Base-by-base conservation (phyloP, 140 eudicot species). In the Bidens hawaiensis region DNA sequence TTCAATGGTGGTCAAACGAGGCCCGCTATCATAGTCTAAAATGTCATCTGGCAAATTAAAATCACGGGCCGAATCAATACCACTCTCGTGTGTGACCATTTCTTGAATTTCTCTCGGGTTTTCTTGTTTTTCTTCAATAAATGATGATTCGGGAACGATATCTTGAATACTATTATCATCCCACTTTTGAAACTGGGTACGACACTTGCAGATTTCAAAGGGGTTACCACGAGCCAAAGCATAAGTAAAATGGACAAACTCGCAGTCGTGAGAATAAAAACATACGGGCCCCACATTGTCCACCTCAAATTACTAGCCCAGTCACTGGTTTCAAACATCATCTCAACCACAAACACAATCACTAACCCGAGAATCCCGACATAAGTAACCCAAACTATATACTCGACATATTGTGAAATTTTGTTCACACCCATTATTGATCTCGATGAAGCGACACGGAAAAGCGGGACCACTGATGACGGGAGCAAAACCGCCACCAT, bases 381-480 rank as follows among this genome's bases (percentile, higher is more conserved):
- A 70, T 79, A 83, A 2, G 81, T 62, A 16, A 72, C 6, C 51
- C 87, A 72, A 49, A 82, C 76, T 10, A 88, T 49, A 49, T 76
- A 88, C 75, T 94, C 95, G 24, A 81, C 71, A 34, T 80, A 55
- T 54, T 78, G 81, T 3, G 97, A 79, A 34, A 77, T 77, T 70
- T 74, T 85, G 66, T 74, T 42, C 61, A 60, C 78, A 10, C 99
- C 95, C 99, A 94, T 94, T 33, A 94, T 22, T 3, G 90, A 46
- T 78, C 82, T 67, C 34, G 97, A 94, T 2, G 95, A 72, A 53
- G 97, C 85, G 47, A 94, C 69, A 58, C 94, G 82, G 41, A 83
- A 94, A 27, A 94, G 93, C 13, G 95, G 97, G 77, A 94, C 76
- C 64, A 85, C 90, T 7, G 97, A 85, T 30, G 99, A 83, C 26